Evolutionary conservation across 129 eudicot species (phyloP).

Genomic region (Oenanthe sinensis): DNA sequence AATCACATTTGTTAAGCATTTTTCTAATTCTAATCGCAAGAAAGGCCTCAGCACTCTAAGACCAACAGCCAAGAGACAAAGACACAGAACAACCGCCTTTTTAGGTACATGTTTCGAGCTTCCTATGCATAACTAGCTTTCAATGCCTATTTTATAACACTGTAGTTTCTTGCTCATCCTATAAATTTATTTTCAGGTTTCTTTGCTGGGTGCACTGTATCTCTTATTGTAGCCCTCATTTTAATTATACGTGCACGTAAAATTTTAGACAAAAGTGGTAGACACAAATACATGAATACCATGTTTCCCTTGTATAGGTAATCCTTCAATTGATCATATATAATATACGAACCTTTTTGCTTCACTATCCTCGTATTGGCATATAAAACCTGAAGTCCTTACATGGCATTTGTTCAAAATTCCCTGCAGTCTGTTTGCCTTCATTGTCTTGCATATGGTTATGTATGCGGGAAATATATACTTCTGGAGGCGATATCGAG

Average conservation of each 20-base stretch:
- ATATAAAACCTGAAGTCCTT: not conserved
- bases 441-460: conserved; percentile 35
- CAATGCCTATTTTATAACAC: not conserved
- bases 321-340: not conserved
- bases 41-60: conserved; percentile 34
- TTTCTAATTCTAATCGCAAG: conserved; percentile 37
- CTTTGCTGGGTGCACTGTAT: conserved; percentile 30
- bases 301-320: conserved; percentile 41
- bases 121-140: not conserved
- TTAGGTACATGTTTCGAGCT: conserved; percentile 16
- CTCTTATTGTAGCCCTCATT: conserved; percentile 30
- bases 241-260: conserved; percentile 24
- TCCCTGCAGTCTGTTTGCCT: conserved; percentile 32
- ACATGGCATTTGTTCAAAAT: not conserved
- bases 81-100: conserved; percentile 37
- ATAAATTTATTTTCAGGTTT: conserved; percentile 22
- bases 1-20: conserved; percentile 39
- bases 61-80: conserved; percentile 34
- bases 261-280: conserved; percentile 16
- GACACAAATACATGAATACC: conserved; percentile 24
- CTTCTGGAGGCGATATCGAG: conserved; percentile 39
- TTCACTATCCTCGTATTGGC: not conserved
- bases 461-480: conserved; percentile 33
- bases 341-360: not conserved
- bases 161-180: not conserved